Evolutionary conservation across 306 rosid species (phyloP).

Genomic region (Styphnolobium japonicum): DNA sequence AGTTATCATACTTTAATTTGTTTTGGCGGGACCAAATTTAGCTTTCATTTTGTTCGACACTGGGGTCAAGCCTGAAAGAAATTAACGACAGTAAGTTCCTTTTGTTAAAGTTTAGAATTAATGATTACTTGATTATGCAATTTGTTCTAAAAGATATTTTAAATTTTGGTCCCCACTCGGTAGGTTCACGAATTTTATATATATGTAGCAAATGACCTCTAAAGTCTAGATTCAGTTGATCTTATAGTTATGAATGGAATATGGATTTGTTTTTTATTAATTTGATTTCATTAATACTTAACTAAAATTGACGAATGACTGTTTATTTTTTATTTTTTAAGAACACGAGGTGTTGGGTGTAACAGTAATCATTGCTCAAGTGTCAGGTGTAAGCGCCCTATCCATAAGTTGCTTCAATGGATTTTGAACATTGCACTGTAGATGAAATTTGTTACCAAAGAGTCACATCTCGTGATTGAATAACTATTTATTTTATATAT

Average conservation of each 20-base stretch:
- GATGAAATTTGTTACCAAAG: too few species aligned
- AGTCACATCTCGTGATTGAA: too few species aligned
- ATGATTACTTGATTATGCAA: constrained; percentile 26
- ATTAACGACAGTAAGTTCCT: constrained; percentile 5
- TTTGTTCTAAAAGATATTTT: not conserved
- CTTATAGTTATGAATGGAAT: not conserved
- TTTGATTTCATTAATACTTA: not conserved
- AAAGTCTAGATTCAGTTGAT: not conserved
- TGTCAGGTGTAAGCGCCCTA: too few species aligned
- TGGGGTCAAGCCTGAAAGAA: constrained; percentile 21
- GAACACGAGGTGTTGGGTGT: too few species aligned
- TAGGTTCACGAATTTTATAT: not conserved
- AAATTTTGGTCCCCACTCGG: not conserved
- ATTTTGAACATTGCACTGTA: too few species aligned
- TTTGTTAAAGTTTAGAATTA: constrained; percentile 10
- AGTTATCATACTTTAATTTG: not conserved
- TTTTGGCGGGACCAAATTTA: not conserved
- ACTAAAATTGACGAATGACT: not conserved
- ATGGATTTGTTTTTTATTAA: not conserved
- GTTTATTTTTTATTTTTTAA: too few species aligned
- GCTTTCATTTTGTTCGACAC: constrained; percentile 12
- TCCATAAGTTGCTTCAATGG: too few species aligned
- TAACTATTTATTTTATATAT: too few species aligned
- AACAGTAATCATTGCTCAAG: too few species aligned
- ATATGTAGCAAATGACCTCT: not conserved